These are phyloP conservation scores for Corymbia maculata DNA, from an alignment of 345 rosid species.

Conservation along the genomic window DNA sequence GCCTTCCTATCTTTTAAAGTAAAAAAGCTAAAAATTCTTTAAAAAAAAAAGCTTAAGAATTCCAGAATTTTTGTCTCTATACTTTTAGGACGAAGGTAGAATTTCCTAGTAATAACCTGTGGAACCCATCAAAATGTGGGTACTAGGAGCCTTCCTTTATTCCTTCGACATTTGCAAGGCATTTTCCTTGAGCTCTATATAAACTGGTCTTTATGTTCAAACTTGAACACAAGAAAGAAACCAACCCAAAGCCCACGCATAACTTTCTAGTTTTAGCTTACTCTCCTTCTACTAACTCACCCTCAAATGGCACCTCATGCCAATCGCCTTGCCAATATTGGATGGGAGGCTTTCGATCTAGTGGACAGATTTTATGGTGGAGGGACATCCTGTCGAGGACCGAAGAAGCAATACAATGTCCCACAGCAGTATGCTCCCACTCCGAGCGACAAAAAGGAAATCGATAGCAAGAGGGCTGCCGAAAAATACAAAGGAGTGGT, in stretches of 20 bases:
- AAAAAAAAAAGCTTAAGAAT: not conserved
- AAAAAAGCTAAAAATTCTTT: not conserved
- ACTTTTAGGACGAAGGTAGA: not conserved
- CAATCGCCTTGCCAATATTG: not conserved
- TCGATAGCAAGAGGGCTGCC: not conserved
- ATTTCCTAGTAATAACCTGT: not conserved
- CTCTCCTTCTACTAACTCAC: not conserved
- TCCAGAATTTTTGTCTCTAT: not conserved
- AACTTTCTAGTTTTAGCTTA: not conserved
- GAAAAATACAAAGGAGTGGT: not conserved
- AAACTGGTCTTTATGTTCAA: not conserved
- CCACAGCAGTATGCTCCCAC: not conserved
- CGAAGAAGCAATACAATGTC: not conserved
- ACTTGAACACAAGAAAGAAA: not conserved
- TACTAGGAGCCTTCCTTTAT: not conserved
- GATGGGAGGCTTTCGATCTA: not conserved
- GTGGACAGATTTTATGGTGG: not conserved
- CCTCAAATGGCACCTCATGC: not conserved
- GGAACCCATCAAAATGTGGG: not conserved
- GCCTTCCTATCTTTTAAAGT: not conserved
- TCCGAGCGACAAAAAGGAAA: not conserved
- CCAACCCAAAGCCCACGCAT: not conserved
- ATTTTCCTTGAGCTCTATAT: not conserved
- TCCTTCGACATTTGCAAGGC: not conserved
- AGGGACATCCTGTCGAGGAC: not conserved